Evolutionary conservation across 176 grass and related monocot genomes (phyloP), one percentile per base, ranked within the genome.

Genomic region (Aegilops bicornis): DNA sequence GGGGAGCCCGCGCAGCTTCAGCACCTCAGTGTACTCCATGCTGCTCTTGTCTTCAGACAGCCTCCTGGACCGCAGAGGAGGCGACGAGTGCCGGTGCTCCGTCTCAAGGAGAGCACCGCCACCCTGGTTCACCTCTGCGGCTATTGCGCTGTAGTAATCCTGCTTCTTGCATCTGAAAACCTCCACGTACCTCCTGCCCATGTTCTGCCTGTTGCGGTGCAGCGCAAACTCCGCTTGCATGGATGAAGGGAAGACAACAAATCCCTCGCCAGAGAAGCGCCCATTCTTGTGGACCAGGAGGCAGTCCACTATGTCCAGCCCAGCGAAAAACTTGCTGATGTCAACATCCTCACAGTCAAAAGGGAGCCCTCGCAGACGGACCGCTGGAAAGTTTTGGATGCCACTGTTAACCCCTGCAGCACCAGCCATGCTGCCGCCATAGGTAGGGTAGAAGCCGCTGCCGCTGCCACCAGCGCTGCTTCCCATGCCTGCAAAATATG

Each of bases 111-210:
- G 87, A 11, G 83, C 69, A n/a, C 85, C 40, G 2, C 40, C 85
- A 3, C 95, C 91, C 70, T 87, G 86, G 80, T 92, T 98, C 88
- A 98, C 96, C 87, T 98, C 96, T 4, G 87, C 77, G 15, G 96
- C 91, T 88, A 98, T 67, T 25, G 96, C 93, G 0, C 54, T 84
- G 84, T 98, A 98, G 61, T 98, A 98, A 5, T 98, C 96, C 30
- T 92, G 93, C 76, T 98, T 98, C 88, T 95, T 98, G 88, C 96
- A 98, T 61, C 84, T 86, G 69, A 98, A 98, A 31, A 98, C 93
- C 90, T 98, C 93, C 32, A 98, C 88, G 10, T 98, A 98, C 27
- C 96, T 88, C 76, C 92, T 90, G 6, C 96, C 96, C 91, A 98
- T 98, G 89, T 90, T 94, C 83, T 95, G 96, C 78, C 88, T 81